These are phyloP conservation scores for Juglanconis juglandina DNA, from an alignment of 2,329 filamentous ascomycete species.

Conservation along the genomic window DNA sequence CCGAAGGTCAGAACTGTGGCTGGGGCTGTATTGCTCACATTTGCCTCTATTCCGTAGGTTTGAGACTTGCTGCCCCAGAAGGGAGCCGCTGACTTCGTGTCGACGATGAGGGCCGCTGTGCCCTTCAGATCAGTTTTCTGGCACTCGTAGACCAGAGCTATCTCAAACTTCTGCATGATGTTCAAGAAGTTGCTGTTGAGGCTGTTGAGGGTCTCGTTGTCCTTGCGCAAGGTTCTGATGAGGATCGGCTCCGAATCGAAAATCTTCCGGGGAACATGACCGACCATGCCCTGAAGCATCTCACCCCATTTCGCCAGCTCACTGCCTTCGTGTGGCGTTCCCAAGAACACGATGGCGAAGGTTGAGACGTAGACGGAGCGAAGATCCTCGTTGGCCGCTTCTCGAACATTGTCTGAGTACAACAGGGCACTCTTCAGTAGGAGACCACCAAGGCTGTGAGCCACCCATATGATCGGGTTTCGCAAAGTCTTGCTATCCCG, in stretches of 20 bases:
- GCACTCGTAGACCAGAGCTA: conserved; percentile 75
- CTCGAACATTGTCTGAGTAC: conserved; percentile 60
- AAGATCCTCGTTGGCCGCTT: conserved; percentile 58
- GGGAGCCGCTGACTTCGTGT: conserved; percentile 66
- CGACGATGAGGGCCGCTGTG: conserved; percentile 58
- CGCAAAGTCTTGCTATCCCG: conserved; percentile 52
- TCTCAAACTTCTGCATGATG: conserved; percentile 66
- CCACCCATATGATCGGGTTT: conserved; percentile 73
- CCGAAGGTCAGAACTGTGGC: neutral
- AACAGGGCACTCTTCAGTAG: conserved; percentile 68
- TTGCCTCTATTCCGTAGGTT: conserved; percentile 71
- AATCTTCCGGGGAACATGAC: conserved; percentile 61
- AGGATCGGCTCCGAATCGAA: conserved; percentile 66
- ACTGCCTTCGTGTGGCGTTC: conserved; percentile 71
- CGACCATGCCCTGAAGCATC: conserved; percentile 65
- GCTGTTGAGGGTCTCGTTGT: conserved; percentile 70
- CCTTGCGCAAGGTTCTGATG: conserved; percentile 66
- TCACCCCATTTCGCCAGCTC: conserved; percentile 66
- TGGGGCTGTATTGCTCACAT: conserved; percentile 22
- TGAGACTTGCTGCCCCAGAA: conserved; percentile 67
- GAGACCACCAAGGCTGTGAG: conserved; percentile 70
- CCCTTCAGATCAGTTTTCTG: conserved; percentile 67
- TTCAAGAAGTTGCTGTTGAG: conserved; percentile 73
- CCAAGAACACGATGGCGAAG: conserved; percentile 72
- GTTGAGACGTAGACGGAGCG: conserved; percentile 71